Percentiles rank a stretch among this genome's conserved stretches.
phyloP scores from a whole-genome alignment of 208 protist species.

The Crithidia acanthocephali region DNA sequence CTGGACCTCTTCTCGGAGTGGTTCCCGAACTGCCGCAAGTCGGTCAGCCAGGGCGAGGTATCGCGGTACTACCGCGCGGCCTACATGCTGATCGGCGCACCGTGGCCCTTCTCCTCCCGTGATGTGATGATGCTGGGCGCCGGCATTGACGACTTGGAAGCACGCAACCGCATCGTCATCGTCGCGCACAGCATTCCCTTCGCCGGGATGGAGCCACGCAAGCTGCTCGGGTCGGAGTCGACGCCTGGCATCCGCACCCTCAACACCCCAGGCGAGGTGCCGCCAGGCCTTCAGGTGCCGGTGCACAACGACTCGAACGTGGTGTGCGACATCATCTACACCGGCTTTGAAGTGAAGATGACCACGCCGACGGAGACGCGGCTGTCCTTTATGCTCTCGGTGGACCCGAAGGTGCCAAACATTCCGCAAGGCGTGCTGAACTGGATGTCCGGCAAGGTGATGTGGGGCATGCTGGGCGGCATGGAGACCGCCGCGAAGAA shows the following conservation, averaged over 20 bases:
- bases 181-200: conserved; percentile 44
- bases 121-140: conserved; percentile 61
- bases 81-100: conserved; percentile 53
- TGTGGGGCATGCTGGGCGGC: conserved; percentile 46
- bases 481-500: conserved; percentile 34
- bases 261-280: conserved; percentile 3
- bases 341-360: conserved; percentile 61
- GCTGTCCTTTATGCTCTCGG: conserved; percentile 57
- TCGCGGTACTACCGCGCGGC: conserved; percentile 52
- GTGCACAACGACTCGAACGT: conserved; percentile 31
- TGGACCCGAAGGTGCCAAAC: conserved; percentile 60
- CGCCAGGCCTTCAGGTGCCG: conserved; percentile 32
- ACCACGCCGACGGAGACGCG: conserved; percentile 32
- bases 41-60: conserved; percentile 45
- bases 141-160: conserved; percentile 59
- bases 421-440: conserved; percentile 58
- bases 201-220: conserved; percentile 14
- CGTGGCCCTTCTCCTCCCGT: conserved; percentile 58
- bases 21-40: conserved; percentile 51
- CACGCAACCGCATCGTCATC: conserved; percentile 50
- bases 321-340: conserved; percentile 45
- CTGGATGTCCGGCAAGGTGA: conserved; percentile 58
- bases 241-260: conserved; percentile 16
- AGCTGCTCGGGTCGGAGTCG: conserved; percentile 11
- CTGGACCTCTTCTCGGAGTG: conserved; percentile 62